phyloP scores from a whole-genome alignment of 768 basidiomycete species.

The Clitopilus hobsonii region DNA sequence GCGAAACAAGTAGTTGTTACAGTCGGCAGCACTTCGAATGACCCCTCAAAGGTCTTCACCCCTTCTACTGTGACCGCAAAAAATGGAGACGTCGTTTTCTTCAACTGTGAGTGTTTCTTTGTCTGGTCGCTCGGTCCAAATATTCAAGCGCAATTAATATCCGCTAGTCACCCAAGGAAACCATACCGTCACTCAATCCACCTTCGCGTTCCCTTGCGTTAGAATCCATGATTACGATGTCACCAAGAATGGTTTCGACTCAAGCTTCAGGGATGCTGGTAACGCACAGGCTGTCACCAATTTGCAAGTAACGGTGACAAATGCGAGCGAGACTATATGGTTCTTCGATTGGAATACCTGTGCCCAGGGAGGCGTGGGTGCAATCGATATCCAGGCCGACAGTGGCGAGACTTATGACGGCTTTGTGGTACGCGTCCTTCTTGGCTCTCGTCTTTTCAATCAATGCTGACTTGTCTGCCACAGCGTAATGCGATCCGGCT shows the following conservation, averaged over 20 bases:
- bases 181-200: slow-evolving; percentile 53
- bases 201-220: slow-evolving; percentile 50
- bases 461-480: slow-evolving; percentile 1
- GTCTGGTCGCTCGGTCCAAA: neutral
- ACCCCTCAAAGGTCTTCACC: slow-evolving; percentile 40
- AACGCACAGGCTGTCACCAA: slow-evolving; percentile 44
- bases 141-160: neutral
- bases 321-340: slow-evolving; percentile 48
- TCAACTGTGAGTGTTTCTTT: slow-evolving; percentile 42
- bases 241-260: slow-evolving; percentile 57
- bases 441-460: neutral
- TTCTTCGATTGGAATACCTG: slow-evolving; percentile 57
- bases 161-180: slow-evolving; percentile 44
- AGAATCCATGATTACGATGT: slow-evolving; percentile 41
- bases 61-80: slow-evolving; percentile 40
- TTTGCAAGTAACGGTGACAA: slow-evolving; percentile 37
- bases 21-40: slow-evolving; percentile 40
- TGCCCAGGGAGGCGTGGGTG: slow-evolving; percentile 55
- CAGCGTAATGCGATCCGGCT: slow-evolving; percentile 55
- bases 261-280: slow-evolving; percentile 41
- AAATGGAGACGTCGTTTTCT: slow-evolving; percentile 44
- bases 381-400: slow-evolving; percentile 48
- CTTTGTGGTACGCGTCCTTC: slow-evolving; percentile 35
- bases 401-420: slow-evolving; percentile 36
- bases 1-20: slow-evolving; percentile 40